Conservation (phyloP, 2,329 filamentous ascomycete genomes). For the Xylariaceae sp. region DNA sequence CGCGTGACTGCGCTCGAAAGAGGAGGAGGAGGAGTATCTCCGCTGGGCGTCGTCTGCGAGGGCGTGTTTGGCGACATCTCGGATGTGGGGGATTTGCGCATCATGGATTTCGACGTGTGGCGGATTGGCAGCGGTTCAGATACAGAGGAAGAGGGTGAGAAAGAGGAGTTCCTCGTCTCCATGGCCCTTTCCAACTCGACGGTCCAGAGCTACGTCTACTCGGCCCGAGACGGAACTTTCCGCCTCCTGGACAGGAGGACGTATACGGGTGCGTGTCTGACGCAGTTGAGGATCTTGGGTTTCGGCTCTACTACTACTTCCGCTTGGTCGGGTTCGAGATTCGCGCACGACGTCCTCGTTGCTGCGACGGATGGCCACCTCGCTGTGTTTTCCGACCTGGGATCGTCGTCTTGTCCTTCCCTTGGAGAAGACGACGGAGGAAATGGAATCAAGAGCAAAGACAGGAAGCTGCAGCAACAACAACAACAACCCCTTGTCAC, state of each 20-base stretch:
- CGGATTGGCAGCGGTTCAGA: constrained; percentile 20
- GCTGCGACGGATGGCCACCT: constrained; percentile 78
- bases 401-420: no score
- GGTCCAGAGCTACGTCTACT: constrained; percentile 56
- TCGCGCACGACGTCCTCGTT: constrained; percentile 48
- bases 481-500: constrained; percentile 21
- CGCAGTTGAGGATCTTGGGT: constrained; percentile 55
- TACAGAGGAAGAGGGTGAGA: not conserved
- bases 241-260: constrained; percentile 45
- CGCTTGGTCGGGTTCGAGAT: no score
- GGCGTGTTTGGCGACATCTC: constrained; percentile 47
- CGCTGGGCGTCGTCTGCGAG: constrained; percentile 53
- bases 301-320: no score
- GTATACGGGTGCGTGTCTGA: constrained; percentile 72
- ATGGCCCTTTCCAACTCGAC: constrained; percentile 82
- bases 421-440: no score
- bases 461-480: not conserved
- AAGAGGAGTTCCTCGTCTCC: constrained; percentile 50
- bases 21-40: constrained; percentile 31
- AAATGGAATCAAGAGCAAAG: no score
- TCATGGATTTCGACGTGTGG: constrained; percentile 69
- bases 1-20: constrained; percentile 51
- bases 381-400: constrained; percentile 47
- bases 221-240: constrained; percentile 37
- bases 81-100: constrained; percentile 62